These are phyloP conservation scores for Lolium rigidum DNA, from an alignment of 176 grass and related monocot species.

Conservation along the genomic window DNA sequence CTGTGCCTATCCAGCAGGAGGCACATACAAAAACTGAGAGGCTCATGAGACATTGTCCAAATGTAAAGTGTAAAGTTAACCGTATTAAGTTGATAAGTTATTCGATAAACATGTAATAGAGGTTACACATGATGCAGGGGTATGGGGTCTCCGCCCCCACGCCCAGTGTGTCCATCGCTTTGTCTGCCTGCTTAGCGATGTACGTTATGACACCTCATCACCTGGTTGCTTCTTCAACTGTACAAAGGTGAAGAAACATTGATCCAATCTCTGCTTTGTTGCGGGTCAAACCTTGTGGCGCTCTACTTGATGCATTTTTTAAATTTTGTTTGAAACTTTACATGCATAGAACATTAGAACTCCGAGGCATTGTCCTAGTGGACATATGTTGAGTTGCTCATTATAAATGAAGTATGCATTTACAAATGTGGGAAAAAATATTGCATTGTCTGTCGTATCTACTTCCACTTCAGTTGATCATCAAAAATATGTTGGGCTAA, in stretches of 20 bases:
- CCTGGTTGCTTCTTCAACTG: conserved; percentile 9
- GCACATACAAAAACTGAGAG: neutral
- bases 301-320: conserved; percentile 2
- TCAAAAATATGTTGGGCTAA: neutral
- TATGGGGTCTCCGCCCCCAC: too few species aligned
- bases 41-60: neutral
- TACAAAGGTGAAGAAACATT: neutral
- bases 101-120: too few species aligned
- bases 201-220: neutral
- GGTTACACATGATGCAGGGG: too few species aligned
- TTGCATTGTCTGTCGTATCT: neutral
- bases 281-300: neutral
- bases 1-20: neutral
- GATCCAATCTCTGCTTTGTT: conserved; percentile 8
- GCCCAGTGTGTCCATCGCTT: too few species aligned
- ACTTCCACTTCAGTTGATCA: conserved; percentile 5
- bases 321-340: neutral
- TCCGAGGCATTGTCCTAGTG: too few species aligned
- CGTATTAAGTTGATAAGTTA: too few species aligned
- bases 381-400: neutral
- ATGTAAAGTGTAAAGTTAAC: neutral
- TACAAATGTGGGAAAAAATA: neutral
- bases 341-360: conserved; percentile 10
- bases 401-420: conserved; percentile 15
- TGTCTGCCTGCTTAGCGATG: neutral